Base-by-base conservation (phyloP, 106 monocot genomes). In the Allium fistulosum region DNA sequence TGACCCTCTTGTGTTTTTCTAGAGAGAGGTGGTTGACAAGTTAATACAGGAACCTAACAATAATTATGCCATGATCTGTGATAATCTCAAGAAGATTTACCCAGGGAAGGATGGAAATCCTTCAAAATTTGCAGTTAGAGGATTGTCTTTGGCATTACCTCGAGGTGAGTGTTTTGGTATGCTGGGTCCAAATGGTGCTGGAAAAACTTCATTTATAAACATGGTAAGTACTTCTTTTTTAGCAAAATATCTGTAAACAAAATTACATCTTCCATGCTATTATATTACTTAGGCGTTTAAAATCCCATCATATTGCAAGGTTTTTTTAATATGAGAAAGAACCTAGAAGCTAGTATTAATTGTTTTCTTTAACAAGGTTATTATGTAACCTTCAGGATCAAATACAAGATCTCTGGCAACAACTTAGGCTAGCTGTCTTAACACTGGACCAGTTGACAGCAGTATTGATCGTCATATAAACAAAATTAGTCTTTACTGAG, bases 151-250 rank as follows among this genome's bases (percentile, higher is more conserved):
- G 60, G 94, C 94, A 61, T 22, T 95, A 10, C 85, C 76, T n/a
- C 63, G 65, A 28, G 94, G 94, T 7, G 85, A 95, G 72, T 95
- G 94, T 66, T 91, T 95, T n/a, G 91, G 94, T 13, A 78, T 95
- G 75, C 87, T 95, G 53, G 94, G 94, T 8, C 93, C 94, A 49
- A 95, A 95, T 70, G 94, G 94, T 28, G 91, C 94, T 58, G 94
- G 94, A 52, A 95, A 95, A 67, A 88, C 91, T 13, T 75, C 94
- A 11, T 88, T 95, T 49, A 88, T 95, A 66, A 82, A 81, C 65
- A 95, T 91, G 94, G 94, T 91, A 6, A 59, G 65, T 76, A 10
- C 26, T 17, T 17, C 15, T 4, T 59, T 59, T 59, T 17, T 59
- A 13, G 59, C 15, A 2, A 59, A 17, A 17, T 59, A 17, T 16